Evolutionary conservation across 345 rosid genomes (phyloP), one percentile per base, ranked within the genome.

Genomic region (Pistacia atlantica): DNA sequence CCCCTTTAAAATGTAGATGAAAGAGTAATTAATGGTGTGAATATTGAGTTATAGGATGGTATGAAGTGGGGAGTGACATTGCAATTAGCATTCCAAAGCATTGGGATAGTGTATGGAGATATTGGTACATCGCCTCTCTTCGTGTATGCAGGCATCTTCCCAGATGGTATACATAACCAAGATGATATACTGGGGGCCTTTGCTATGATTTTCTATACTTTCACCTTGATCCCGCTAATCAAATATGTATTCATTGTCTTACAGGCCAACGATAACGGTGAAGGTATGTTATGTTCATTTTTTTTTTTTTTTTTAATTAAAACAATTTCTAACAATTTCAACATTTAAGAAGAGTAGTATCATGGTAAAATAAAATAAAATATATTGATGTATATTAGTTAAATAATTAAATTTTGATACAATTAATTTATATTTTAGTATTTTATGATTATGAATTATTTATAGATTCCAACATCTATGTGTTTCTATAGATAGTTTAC

Each of bases 81-180:
- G 75, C 84, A 75, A 0, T 79, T 89, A 51, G 95, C 92, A 14
- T 87, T 90, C 45, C 95, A 90, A 55, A 86, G 92, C 79, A 75
- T 90, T 1, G 92, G 95, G 5, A 49, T 89, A 12, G 90, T 86
- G 20, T 89, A 90, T 1, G 90, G 92, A 20, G 92, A 90, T 70
- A 77, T 89, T 0, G 92, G 91, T 0, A 89, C 95, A 11, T 90
- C 92, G 20, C 92, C 91, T 10, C 81, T 90, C 5, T 89, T 89
- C 46, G 89, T 87, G 5, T 90, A 56, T 55, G 20, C 86, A 0
- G 80, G 87, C 74, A 78, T 82, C 5, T 86, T 87, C 77, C 0
- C 73, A 1, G 16, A 60, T 4, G 92, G 87, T 0, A 81, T 90
- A 45, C 60, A 72, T 2, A 75, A 87, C 75, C 67, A 38, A 28